Conservation (phyloP, 139 green algal species). For the Picochlorum sp. region DNA sequence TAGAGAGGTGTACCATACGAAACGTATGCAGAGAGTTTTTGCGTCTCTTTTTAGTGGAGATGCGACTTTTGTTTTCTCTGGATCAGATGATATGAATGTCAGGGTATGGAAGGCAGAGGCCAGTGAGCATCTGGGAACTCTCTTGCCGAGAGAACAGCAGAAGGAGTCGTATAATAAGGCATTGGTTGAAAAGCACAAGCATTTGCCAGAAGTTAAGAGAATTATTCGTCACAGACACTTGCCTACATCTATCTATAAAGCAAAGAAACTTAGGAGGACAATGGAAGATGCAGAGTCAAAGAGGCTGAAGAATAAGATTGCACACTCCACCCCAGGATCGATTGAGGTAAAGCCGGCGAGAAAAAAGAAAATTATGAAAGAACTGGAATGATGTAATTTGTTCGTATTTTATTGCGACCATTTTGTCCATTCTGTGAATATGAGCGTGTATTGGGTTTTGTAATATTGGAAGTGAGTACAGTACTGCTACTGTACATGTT, state of each 20-base stretch:
- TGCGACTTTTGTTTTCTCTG: constrained; percentile 86
- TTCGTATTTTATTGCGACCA: too few species aligned
- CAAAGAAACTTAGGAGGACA: constrained; percentile 42
- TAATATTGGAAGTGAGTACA: too few species aligned
- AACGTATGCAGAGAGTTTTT: constrained; percentile 95
- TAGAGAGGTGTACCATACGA: constrained; percentile 84
- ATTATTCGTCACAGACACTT: constrained; percentile 82
- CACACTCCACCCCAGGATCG: constrained; percentile 64
- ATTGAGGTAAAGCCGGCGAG: constrained; percentile 71
- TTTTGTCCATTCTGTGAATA: too few species aligned
- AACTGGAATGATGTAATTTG: constrained; percentile 51
- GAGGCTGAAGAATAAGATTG: constrained; percentile 60
- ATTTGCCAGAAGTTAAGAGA: constrained; percentile 88
- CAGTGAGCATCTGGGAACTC: constrained; percentile 71
- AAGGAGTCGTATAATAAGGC: constrained; percentile 69
- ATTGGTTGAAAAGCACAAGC: constrained; percentile 84
- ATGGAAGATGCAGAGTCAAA: constrained; percentile 60
- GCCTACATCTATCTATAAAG: constrained; percentile 81
- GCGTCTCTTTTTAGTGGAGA: constrained; percentile 78
- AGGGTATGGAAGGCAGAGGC: constrained; percentile 68
- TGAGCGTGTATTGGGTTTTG: too few species aligned
- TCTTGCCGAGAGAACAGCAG: constrained; percentile 77
- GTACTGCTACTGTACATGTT: too few species aligned
- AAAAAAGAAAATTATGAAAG: constrained; percentile 80
- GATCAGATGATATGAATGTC: constrained; percentile 60